Base-by-base conservation (phyloP, 148 eudicot species). In the Camellia lanceoleosa region DNA sequence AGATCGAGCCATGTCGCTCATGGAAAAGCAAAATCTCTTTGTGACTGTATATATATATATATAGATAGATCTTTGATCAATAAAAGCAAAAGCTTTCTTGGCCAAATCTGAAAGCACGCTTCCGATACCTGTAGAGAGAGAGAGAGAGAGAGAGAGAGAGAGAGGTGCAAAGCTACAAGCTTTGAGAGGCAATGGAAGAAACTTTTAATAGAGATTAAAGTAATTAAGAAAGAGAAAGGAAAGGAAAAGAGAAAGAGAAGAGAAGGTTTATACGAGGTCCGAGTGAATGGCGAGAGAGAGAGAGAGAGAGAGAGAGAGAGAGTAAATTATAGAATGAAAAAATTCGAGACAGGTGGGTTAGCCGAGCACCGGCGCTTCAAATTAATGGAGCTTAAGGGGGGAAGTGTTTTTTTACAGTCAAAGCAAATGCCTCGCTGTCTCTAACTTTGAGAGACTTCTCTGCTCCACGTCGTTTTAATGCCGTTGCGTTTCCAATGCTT, bases 21-120 rank as follows among this genome's bases (percentile, higher is more conserved):
- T 12, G 56, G 18, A 61, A 76, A 76, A 76, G 79, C 69, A 58
- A 41, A 38, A 56, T 74, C 51, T 74, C 30, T 74, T 38, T 74
- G 47, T 30, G 19, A 7, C 10, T 14, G 16, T 71, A 71, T 4
- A 0, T 0, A n/a, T n/a, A n/a, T 19, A 6, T 8, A 3, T 23
- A 16, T n/a, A n/a, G 58, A 9, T 20, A 58, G 46, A 77, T 76
- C 79, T 63, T 64, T 19, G 20, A 14, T 42, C 43, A 20, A 47
- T 65, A 56, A 46, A 43, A 2, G 5, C 42, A 63, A 63, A 46
- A 19, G 19, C 55, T 13, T 47, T 20, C 41, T 59, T 41, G 49
- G 42, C 4, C 52, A 44, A 68, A 68, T 13, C 19, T 3, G n/a
- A 5, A 16, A 68, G 19, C 12, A 54, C 62, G 76, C 62, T 52